phyloP scores from a whole-genome alignment of 2,329 filamentous ascomycete species.

The Paracorniculantispora psalliotae region DNA sequence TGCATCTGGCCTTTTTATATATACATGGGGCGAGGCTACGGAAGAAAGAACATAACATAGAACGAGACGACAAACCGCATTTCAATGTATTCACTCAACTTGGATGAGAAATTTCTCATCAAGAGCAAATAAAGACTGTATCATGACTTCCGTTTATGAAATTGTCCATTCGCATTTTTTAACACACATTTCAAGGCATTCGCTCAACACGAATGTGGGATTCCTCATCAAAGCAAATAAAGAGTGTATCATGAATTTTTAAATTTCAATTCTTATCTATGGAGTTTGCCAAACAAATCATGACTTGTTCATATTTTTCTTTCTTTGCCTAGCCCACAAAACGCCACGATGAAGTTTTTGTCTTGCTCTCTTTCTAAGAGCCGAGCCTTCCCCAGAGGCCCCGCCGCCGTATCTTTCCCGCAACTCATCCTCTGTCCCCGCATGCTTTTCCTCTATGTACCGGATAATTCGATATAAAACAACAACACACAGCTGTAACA shows the following conservation, averaged over 20 bases:
- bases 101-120: background rate
- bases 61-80: constrained; percentile 1
- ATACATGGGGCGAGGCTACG: background rate
- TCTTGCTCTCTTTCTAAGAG: background rate
- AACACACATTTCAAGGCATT: background rate
- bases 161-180: too few relatives aligned
- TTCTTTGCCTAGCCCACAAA: constrained; percentile 7
- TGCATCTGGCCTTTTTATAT: constrained; percentile 8
- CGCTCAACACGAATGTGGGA: background rate
- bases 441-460: background rate
- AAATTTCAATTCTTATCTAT: constrained; percentile 14
- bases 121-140: constrained; percentile 18
- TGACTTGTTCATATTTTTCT: background rate
- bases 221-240: background rate
- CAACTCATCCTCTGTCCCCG: background rate
- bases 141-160: too few relatives aligned
- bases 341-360: constrained; percentile 10
- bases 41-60: constrained; percentile 5
- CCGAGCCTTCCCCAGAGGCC: background rate
- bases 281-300: background rate
- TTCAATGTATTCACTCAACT: background rate
- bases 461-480: background rate
- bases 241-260: constrained; percentile 29
- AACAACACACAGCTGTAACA: constrained; percentile 1
- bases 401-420: background rate